Base-by-base conservation (phyloP, 2,329 filamentous ascomycete species). In the Fusarium compactum region DNA sequence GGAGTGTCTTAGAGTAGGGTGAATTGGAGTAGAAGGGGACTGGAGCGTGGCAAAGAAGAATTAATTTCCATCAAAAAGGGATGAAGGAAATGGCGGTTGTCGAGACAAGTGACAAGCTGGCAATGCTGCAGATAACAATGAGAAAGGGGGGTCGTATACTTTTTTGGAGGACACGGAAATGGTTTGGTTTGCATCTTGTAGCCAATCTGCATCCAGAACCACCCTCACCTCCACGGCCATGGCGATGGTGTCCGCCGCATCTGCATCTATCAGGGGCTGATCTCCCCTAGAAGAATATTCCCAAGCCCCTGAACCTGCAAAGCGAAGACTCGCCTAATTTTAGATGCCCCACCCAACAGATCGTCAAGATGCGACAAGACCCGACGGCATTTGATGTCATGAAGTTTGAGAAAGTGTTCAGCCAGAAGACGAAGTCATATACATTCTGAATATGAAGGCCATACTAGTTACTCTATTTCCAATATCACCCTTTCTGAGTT, bases 71-170 rank as follows among this genome's bases (percentile, higher is more conserved):
- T 53, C 4, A 53, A 29, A 44, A 60, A 65, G 53, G 58, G 62
- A 67, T 59, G 61, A 51, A 53, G 14, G 18, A 50, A 61, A 55
- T 48, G 51, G 51, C 34, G 59, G 53, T 53, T 65, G 18, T 38
- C 34, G 34, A 38, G 34, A 38, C 34, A 38, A 38, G 34, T 38
- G 58, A 54, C 65, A 67, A 62, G 47, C 54, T 64, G 64, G 46
- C 56, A 57, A 61, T 66, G 52, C 51, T 34, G 24, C 29, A n/a
- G 29, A 30, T 56, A 47, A 63, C 29, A 53, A 34, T 24, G 32
- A 41, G 58, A 73, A 73, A 71, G 63, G 66, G 66, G 70, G 70
- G 58, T 44, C 34, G 22, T 45, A 61, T 62, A 69, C 66, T 70
- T 70, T 66, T 52, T 66, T 30, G 30, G 22, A n/a, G 52, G 56